Evolutionary conservation across 164 flowering plant species (phyloP), one percentile per base, ranked within the genome.

Genomic region (Echeveria elegans): DNA sequence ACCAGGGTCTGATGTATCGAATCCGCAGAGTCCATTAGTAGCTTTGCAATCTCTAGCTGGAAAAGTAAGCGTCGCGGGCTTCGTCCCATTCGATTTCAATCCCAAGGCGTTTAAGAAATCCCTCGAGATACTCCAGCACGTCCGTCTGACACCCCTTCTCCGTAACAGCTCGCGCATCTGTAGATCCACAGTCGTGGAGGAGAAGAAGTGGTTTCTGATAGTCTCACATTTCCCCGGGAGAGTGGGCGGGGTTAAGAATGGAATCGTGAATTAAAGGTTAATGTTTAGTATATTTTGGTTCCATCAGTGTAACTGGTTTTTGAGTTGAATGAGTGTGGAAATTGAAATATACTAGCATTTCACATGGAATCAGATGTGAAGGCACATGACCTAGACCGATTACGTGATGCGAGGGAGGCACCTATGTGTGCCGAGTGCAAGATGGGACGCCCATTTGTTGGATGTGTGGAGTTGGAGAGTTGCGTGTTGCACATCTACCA

Each of bases 1-100:
- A 0, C 23, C 29, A 1, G 86, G 86, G 69, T 86, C 83, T 0
- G 92, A 77, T 0, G 85, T 81, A 69, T 88, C 84, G 78, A 76
- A 88, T 24, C 95, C 94, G 48, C 98, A 92, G 41, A 72, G 66
- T 0, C 97, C 92, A 29, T 77, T 76, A 1, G 47, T 64, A 5
- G 72, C 32, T 18, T 66, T 30, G 69, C 98, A 89, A 4, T 37
- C 63, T 5, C 23, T 76, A 89, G 30, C 67, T 67, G 0, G 74
- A 24, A 68, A 83, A 85, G 72, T 82, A 89, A 0, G 77, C 15
- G 28, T 85, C 88, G 23, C 72, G 72, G 11, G 67, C 60, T 67
- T 74, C 80, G 53, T 81, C 82, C 83, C 84, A 88, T 30, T 82
- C 85, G 4, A 90, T 74, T 58, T 79, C 72, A 31, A 88, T 65